These are phyloP conservation scores for Lipomyces sp. DNA, from an alignment of 805 yeast genomes.

Conservation along the genomic window DNA sequence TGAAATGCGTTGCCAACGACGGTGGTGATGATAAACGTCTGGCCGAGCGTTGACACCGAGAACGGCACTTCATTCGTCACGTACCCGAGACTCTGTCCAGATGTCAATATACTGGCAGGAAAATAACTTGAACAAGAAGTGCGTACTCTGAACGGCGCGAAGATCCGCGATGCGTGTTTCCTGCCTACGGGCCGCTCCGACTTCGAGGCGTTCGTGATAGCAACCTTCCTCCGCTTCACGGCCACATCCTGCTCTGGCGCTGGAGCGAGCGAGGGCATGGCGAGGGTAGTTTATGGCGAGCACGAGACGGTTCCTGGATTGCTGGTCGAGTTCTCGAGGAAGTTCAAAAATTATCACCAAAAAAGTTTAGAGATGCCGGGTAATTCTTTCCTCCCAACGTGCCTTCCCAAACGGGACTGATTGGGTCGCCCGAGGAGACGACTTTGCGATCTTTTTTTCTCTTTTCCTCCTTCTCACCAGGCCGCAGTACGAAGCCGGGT, in stretches of 20 bases:
- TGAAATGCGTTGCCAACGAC: constrained; percentile 88
- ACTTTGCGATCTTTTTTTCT: no score
- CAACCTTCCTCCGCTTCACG: constrained; percentile 18
- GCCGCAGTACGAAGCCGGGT: no score
- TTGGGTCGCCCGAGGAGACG: no score
- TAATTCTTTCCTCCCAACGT: no score
- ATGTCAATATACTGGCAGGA: neutral
- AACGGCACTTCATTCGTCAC: constrained; percentile 86
- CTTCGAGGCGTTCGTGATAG: neutral
- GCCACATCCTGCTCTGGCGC: constrained; percentile 4
- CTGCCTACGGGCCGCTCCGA: neutral
- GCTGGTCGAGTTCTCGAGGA: no score
- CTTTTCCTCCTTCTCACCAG: no score
- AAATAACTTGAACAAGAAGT: neutral
- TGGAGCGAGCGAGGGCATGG: constrained; percentile 16
- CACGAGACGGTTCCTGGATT: no score
- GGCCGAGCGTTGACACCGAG: constrained; percentile 83
- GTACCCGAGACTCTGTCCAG: constrained; percentile 57
- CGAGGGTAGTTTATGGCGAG: neutral
- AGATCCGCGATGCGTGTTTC: constrained; percentile 52
- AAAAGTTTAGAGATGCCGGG: no score
- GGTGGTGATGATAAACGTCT: constrained; percentile 82
- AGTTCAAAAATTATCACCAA: no score
- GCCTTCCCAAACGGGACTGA: no score
- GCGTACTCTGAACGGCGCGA: constrained; percentile 74